Base-by-base conservation (phyloP, 305 asterid genomes). In the Fraxinus velutina region DNA sequence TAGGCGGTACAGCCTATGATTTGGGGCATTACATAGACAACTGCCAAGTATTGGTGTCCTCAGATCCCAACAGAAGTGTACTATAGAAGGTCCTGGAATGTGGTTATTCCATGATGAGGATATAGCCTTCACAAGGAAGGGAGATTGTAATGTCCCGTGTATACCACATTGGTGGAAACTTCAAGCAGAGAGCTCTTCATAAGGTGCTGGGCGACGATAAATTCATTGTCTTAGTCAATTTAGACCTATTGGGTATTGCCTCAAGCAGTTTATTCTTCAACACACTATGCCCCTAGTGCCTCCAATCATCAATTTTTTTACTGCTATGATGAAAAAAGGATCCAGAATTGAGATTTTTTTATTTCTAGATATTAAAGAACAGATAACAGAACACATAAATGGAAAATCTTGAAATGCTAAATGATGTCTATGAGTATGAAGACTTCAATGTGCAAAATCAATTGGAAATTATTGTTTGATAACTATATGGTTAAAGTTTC, bases 391-490 rank as follows among this genome's bases (percentile, higher is more conserved):
- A 71, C 47, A 33, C 24, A 71, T 22, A 27, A 68, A 68, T 13
- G 13, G 76, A 71, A 71, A 71, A 71, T 71, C 24, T 6, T 33
- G 44, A 33, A 71, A 71, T 7, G 47, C 47, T 24, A 71, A 71
- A 71, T 12, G 37, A 30, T 29, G 64, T 32, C 47, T 32, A 30
- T 75, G 19, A 76, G 55, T 39, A 50, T 30, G 75, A 70, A 32
- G 39, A 70, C 75, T 70, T 70, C 37, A 68, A 27, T 30, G 22
- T 29, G 75, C 21, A 29, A 70, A 70, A 29, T 15, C 21, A 70
- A 4, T 57, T 47, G 52, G 80, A 57, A 77, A 83, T 50, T 37
- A 73, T 21, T 80, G 79, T 22, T 72, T 72, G 76, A 62, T 36
- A 66, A 64, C 30, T 17, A 34, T 22, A 32, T 55, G 50, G 21